Conservation (phyloP, 306 rosid genomes). For the Aeschynomene evenia region DNA sequence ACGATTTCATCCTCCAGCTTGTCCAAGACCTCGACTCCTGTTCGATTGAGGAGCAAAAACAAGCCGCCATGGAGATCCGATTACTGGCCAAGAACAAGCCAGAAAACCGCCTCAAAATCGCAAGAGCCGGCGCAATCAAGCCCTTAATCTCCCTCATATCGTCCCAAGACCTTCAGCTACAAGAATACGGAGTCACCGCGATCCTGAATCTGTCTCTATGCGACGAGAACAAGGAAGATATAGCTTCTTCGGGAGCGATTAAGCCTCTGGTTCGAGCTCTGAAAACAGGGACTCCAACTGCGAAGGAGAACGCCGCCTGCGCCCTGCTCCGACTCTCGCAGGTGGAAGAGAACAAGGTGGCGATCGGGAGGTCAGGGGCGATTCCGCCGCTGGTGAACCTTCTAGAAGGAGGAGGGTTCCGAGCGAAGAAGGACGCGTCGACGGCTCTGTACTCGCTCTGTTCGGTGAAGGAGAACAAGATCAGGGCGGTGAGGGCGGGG, state of each 20-base stretch:
- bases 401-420: slow-evolving; percentile 54
- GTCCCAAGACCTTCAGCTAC: slow-evolving; percentile 66
- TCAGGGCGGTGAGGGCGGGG: slow-evolving; percentile 66
- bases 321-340: slow-evolving; percentile 77
- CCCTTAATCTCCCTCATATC: slow-evolving; percentile 63
- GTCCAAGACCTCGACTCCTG: slow-evolving; percentile 55
- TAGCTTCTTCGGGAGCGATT: slow-evolving; percentile 64
- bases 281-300: slow-evolving; percentile 55
- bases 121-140: slow-evolving; percentile 61
- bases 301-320: slow-evolving; percentile 86
- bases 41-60: slow-evolving; percentile 72
- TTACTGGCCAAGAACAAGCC: slow-evolving; percentile 78
- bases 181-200: slow-evolving; percentile 80
- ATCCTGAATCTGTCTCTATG: slow-evolving; percentile 82
- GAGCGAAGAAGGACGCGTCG: slow-evolving; percentile 86
- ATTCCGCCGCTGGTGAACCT: slow-evolving; percentile 70
- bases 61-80: slow-evolving; percentile 87
- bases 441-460: slow-evolving; percentile 78
- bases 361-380: slow-evolving; percentile 80
- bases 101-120: slow-evolving; percentile 72
- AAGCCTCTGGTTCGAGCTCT: slow-evolving; percentile 73
- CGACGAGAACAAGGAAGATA: slow-evolving; percentile 73
- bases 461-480: slow-evolving; percentile 68
- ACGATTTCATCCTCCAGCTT: slow-evolving; percentile 56
- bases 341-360: slow-evolving; percentile 54